Evolutionary conservation across 768 basidiomycete genomes (phyloP).

Genomic region (Podaxis pistillaris): DNA sequence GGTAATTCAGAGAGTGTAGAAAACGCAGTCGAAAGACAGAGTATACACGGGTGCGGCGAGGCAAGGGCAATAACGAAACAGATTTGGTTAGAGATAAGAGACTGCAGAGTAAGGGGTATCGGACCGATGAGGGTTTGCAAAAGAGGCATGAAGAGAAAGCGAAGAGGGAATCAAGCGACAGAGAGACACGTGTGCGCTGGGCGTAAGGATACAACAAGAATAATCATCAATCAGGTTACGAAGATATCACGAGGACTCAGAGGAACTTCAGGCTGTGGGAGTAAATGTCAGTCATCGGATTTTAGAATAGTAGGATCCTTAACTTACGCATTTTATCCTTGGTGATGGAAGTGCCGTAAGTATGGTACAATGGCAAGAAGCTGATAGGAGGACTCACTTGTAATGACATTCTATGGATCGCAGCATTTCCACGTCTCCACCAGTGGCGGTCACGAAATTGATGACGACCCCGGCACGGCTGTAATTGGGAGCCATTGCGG

Average conservation of each 20-base stretch:
- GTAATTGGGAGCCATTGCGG: conserved; percentile 84
- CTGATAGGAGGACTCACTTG: conserved; percentile 50
- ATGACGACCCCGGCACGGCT: conserved; percentile 89
- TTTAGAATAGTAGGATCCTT: background rate
- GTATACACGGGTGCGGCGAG: conserved; percentile 13
- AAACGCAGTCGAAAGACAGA: conserved; percentile 36
- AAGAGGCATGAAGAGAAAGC: conserved; percentile 36
- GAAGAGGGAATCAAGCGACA: conserved; percentile 35
- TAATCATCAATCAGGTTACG: conserved; percentile 46
- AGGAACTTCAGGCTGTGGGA: conserved; percentile 80
- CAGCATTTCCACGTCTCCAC: conserved; percentile 98
- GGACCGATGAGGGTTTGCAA: conserved; percentile 52
- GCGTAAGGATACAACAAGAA: conserved; percentile 77
- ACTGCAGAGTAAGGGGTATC: conserved; percentile 67
- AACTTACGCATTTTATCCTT: conserved; percentile 87
- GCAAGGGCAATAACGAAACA: conserved; percentile 44
- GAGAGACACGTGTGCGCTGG: conserved; percentile 31
- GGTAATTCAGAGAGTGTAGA: conserved; percentile 38
- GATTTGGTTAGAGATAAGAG: conserved; percentile 31
- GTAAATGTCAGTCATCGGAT: conserved; percentile 20
- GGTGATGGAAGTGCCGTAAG: conserved; percentile 1
- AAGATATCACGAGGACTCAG: conserved; percentile 88
- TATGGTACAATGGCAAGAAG: background rate
- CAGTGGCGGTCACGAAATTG: conserved; percentile 96
- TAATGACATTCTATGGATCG: conserved; percentile 99